These are phyloP conservation scores for Allium sativum DNA, from an alignment of 106 monocot species.

Conservation along the genomic window DNA sequence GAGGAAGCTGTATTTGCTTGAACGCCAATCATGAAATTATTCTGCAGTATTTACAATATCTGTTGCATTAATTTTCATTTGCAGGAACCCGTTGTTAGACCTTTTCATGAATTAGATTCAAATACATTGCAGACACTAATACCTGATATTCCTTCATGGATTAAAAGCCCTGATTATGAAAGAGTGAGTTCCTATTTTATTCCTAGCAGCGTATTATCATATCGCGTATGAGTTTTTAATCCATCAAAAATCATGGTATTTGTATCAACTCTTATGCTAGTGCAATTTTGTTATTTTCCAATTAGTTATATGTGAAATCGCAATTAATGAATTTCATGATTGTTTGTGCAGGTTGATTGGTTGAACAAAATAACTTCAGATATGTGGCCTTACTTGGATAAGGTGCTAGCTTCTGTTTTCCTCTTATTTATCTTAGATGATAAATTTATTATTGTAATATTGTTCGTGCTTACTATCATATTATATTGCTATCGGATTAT, in stretches of 20 bases:
- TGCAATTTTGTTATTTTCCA: no score
- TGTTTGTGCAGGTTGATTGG: slow-evolving; percentile 77
- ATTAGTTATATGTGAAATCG: no score
- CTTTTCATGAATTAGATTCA: slow-evolving; percentile 50
- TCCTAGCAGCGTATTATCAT: no score
- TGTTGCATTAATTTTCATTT: slow-evolving; percentile 1
- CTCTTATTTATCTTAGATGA: not conserved
- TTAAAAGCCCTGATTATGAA: slow-evolving; percentile 82
- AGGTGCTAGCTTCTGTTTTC: slow-evolving; percentile 29
- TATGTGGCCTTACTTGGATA: slow-evolving; percentile 82
- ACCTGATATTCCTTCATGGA: slow-evolving; percentile 67
- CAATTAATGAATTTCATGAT: not conserved
- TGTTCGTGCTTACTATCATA: not conserved
- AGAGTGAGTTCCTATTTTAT: slow-evolving; percentile 24
- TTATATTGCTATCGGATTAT: not conserved
- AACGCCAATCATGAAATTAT: no score
- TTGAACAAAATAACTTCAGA: slow-evolving; percentile 52
- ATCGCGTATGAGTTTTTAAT: no score
- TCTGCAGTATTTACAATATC: not conserved
- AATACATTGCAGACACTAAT: slow-evolving; percentile 29
- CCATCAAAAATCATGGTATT: no score
- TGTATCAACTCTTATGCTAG: no score
- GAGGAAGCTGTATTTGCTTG: no score
- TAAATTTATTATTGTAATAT: not conserved
- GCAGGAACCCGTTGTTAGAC: slow-evolving; percentile 55